Conservation (phyloP, 1,139 yeast species). For the Hemisphaericaspora xylofermentans region DNA sequence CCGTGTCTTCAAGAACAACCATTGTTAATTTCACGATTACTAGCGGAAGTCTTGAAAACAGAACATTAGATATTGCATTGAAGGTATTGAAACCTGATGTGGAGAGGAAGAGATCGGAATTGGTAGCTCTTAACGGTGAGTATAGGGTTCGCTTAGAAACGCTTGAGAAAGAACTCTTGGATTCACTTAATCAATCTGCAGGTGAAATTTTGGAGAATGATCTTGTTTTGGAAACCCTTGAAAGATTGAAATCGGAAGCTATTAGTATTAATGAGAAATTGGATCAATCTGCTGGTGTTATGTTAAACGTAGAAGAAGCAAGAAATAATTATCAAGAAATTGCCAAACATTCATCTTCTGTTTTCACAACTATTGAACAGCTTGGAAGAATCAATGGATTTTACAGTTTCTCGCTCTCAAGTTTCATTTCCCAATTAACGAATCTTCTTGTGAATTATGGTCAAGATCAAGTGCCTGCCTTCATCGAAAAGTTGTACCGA, state of each 20-base stretch:
- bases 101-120: conserved; percentile 54
- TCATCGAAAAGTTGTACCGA: conserved; percentile 40
- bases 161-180: conserved; percentile 63
- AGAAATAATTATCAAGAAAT: conserved; percentile 50
- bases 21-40: conserved; percentile 74
- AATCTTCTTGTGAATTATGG: conserved; percentile 29
- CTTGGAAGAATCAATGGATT: conserved; percentile 46
- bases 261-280: conserved; percentile 53
- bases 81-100: conserved; percentile 63
- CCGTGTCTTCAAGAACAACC: conserved; percentile 60
- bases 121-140: conserved; percentile 57
- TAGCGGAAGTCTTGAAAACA: conserved; percentile 60
- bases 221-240: conserved; percentile 57
- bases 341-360: conserved; percentile 52
- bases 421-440: conserved; percentile 42
- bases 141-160: conserved; percentile 53
- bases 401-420: conserved; percentile 59
- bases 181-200: conserved; percentile 54
- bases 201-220: conserved; percentile 73
- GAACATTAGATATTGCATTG: conserved; percentile 60
- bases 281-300: conserved; percentile 51
- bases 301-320: conserved; percentile 51
- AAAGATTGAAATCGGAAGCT: conserved; percentile 64
- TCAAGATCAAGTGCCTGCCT: conserved; percentile 19
- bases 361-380: conserved; percentile 46